Percentiles rank a stretch among this genome's conserved stretches.
Conservation (phyloP, 352 stramenopile genomes). For the Phytophthora tubulina region DNA sequence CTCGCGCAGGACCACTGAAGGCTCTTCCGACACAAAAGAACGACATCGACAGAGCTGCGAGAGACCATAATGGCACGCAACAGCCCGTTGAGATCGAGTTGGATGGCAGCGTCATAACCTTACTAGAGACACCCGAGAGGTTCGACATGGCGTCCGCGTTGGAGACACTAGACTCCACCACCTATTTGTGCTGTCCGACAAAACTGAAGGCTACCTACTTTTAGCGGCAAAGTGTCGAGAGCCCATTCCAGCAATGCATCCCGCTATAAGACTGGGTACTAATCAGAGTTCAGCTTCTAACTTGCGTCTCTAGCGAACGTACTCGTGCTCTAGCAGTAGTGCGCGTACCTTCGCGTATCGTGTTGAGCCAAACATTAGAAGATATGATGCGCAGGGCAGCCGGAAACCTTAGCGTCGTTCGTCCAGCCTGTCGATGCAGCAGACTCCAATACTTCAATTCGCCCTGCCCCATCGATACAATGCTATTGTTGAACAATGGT, state of each 20-base stretch:
- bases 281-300: no score
- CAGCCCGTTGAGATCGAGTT: slow-evolving; percentile 31
- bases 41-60: background rate
- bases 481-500: no score
- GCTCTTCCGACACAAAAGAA: background rate
- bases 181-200: slow-evolving; percentile 14
- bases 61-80: no score
- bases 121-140: slow-evolving; percentile 38
- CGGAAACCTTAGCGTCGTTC: no score
- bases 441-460: no score
- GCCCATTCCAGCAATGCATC: slow-evolving; percentile 27
- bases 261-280: background rate
- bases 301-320: no score
- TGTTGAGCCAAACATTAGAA: no score
- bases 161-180: background rate
- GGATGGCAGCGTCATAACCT: slow-evolving; percentile 41
- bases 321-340: no score
- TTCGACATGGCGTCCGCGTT: slow-evolving; percentile 17
- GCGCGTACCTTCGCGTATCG: no score
- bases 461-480: no score
- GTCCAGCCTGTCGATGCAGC: no score
- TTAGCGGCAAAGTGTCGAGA: slow-evolving; percentile 26
- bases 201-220: slow-evolving; percentile 5
- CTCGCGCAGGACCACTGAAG: background rate
- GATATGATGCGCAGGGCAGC: no score